phyloP scores from a whole-genome alignment of 768 basidiomycete genomes.

The Antrodiella citrinella region DNA sequence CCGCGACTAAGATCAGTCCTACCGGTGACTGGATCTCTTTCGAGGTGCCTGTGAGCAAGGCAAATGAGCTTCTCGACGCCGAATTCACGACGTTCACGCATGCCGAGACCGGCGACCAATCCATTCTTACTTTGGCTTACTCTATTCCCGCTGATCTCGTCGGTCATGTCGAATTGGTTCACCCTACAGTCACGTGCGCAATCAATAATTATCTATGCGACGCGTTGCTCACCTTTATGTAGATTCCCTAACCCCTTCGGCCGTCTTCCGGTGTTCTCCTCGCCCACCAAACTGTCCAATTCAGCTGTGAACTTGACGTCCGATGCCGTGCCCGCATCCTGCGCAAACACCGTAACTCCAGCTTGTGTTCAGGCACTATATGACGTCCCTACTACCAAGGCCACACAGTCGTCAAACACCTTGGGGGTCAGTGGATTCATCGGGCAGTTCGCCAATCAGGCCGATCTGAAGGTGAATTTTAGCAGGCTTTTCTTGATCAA shows the following conservation, averaged over 20 bases:
- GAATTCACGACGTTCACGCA: constrained; percentile 29
- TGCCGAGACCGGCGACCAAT: constrained; percentile 17
- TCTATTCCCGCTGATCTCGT: constrained; percentile 27
- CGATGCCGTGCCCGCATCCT: constrained; percentile 19
- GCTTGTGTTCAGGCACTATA: constrained; percentile 27
- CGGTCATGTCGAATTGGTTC: constrained; percentile 23
- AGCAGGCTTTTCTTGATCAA: neutral
- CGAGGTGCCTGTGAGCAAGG: constrained; percentile 24
- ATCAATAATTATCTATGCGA: neutral
- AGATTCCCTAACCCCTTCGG: constrained; percentile 27
- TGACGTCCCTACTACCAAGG: constrained; percentile 25
- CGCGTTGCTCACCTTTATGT: constrained; percentile 23
- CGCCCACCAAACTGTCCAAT: constrained; percentile 11
- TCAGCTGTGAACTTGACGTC: constrained; percentile 16
- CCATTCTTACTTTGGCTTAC: constrained; percentile 29
- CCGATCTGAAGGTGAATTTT: constrained; percentile 21
- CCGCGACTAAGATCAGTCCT: constrained; percentile 16
- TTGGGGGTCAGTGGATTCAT: constrained; percentile 27
- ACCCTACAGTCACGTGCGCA: constrained; percentile 22
- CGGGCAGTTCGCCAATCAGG: constrained; percentile 22
- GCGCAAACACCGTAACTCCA: constrained; percentile 19
- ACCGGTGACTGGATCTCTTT: constrained; percentile 29
- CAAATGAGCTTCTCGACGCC: constrained; percentile 27
- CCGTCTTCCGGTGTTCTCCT: constrained; percentile 15
- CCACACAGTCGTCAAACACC: constrained; percentile 16